Percentiles rank a stretch among this genome's conserved stretches.
Conservation (phyloP, 495 filamentous ascomycete genomes). For the Penicillium paxilli region DNA sequence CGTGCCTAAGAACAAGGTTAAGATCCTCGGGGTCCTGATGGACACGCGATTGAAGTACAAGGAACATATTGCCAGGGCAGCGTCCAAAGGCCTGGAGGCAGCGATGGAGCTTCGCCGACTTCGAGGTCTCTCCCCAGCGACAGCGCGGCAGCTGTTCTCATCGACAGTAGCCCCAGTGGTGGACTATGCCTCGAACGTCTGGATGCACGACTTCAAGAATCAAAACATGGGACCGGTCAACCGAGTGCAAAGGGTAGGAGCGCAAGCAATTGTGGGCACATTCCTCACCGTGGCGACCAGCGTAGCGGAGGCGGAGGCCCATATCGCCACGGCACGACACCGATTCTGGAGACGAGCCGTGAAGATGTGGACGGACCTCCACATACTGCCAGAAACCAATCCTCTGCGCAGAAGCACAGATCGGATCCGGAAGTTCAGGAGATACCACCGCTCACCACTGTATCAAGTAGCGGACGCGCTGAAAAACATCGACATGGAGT, state of each 20-base stretch:
- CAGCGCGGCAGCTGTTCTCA: no score
- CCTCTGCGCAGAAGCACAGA: constrained; percentile 18
- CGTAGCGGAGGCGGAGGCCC: neutral
- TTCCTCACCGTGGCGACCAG: constrained; percentile 12
- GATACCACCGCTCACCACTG: constrained; percentile 14
- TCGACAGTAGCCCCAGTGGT: no score
- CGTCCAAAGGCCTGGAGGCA: no score
- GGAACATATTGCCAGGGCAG: no score
- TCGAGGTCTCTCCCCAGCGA: no score
- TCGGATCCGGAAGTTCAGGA: constrained; percentile 13
- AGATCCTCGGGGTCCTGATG: no score
- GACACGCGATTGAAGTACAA: no score
- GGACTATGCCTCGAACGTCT: no score
- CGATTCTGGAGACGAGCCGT: neutral
- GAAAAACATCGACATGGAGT: neutral
- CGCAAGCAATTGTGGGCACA: constrained; percentile 31
- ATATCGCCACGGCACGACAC: neutral
- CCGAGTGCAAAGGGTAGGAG: constrained; percentile 30
- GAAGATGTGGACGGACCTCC: constrained; percentile 9
- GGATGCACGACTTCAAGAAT: no score
- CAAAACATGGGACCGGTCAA: constrained; percentile 16
- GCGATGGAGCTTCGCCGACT: no score
- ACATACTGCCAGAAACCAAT: constrained; percentile 23
- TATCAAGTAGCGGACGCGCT: constrained; percentile 1
- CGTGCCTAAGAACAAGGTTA: no score